Evolutionary conservation across 1,284 basidiomycete genomes (phyloP).

Genomic region (Microbotryomycetes sp.): DNA sequence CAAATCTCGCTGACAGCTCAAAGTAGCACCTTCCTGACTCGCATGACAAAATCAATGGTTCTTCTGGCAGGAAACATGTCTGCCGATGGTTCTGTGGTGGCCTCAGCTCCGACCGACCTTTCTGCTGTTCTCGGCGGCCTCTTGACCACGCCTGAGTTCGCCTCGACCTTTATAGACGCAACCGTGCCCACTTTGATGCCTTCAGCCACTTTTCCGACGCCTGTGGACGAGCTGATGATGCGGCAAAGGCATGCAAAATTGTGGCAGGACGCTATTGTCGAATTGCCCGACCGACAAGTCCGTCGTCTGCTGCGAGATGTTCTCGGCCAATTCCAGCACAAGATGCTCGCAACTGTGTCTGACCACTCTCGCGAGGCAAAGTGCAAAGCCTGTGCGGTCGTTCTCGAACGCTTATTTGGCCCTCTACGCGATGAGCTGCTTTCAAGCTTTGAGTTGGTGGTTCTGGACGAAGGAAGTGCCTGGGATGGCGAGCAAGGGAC

Average conservation of each 20-base stretch:
- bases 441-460: neutral
- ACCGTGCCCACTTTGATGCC: constrained; percentile 10
- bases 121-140: neutral
- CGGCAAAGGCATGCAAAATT: constrained; percentile 5
- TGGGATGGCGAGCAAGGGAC: neutral
- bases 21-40: neutral
- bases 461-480: neutral
- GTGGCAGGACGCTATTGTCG: constrained; percentile 5
- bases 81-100: neutral
- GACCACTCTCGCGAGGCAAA: neutral
- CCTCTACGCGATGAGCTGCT: neutral
- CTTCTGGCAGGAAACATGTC: neutral
- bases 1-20: neutral
- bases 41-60: no score
- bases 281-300: constrained; percentile 11
- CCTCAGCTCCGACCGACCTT: constrained; percentile 9
- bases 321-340: constrained; percentile 2
- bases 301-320: constrained; percentile 8
- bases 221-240: constrained; percentile 2
- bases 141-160: neutral
- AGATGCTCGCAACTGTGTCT: neutral
- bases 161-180: neutral
- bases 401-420: constrained; percentile 14
- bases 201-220: constrained; percentile 2
- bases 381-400: neutral